A percentile compares a stretch with the other conserved stretches of the same genome.
phyloP scores from a whole-genome alignment of 2,329 filamentous ascomycete genomes.

The Fusarium tjaetaba region DNA sequence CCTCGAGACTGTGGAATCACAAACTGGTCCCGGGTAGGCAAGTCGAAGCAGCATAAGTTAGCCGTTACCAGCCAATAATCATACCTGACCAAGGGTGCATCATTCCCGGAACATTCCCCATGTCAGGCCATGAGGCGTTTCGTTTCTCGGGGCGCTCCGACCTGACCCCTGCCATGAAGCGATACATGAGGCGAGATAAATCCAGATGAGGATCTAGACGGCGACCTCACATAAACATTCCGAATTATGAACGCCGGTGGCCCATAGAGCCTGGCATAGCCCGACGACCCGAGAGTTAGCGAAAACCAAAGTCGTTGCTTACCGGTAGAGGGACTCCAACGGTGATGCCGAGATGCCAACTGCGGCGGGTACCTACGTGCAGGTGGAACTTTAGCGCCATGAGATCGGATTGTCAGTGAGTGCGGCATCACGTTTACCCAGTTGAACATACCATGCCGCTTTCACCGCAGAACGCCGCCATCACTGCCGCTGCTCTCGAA shows the following conservation, averaged over 20 bases:
- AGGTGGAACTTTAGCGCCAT: background rate
- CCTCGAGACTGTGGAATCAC: background rate
- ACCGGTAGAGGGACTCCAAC: background rate
- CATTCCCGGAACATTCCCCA: constrained; percentile 9
- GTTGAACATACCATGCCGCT: background rate
- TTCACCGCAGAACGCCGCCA: constrained; percentile 26
- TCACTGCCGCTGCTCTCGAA: constrained; percentile 1
- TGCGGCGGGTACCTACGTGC: background rate
- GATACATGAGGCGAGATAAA: constrained; percentile 2
- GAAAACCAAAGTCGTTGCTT: background rate
- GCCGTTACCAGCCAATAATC: background rate
- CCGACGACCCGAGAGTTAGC: background rate
- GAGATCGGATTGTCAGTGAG: background rate
- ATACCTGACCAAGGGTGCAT: background rate
- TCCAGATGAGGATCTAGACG: constrained; percentile 4
- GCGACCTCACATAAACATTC: constrained; percentile 14
- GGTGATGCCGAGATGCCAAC: constrained; percentile 18
- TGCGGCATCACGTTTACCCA: background rate
- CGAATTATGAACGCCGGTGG: background rate
- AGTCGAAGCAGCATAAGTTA: background rate
- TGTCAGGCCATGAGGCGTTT: constrained; percentile 19
- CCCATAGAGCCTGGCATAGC: background rate
- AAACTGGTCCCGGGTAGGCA: constrained; percentile 1
- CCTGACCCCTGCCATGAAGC: constrained; percentile 5
- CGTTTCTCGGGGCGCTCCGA: constrained; percentile 27